Percentiles rank a stretch among this genome's conserved stretches.
These are phyloP conservation scores for Straminergon stramineum DNA, from an alignment of 225 moss, liverwort and hornwort species.

Conservation along the genomic window DNA sequence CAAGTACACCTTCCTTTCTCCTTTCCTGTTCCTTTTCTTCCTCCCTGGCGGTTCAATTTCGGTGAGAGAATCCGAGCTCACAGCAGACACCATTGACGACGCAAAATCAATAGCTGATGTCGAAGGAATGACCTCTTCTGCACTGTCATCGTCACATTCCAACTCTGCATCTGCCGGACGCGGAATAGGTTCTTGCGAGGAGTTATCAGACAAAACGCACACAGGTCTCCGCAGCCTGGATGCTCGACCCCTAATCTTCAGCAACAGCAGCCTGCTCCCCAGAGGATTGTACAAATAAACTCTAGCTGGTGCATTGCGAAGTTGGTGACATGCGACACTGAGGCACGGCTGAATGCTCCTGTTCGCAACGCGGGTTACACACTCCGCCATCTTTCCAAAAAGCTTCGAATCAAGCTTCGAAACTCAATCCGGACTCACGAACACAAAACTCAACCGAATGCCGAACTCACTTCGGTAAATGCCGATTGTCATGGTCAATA, in stretches of 20 bases:
- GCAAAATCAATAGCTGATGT: slow-evolving; percentile 28
- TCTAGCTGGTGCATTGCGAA: slow-evolving; percentile 12
- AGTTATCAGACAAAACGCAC: neutral
- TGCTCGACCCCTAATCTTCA: neutral
- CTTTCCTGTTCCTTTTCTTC: slow-evolving; percentile 29
- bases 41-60: neutral
- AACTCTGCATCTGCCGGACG: neutral
- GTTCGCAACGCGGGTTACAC: slow-evolving; percentile 1
- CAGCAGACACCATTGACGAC: slow-evolving; percentile 38
- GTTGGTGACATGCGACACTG: neutral
- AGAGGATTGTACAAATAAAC: slow-evolving; percentile 12
- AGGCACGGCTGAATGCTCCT: slow-evolving; percentile 9
- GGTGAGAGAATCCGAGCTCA: slow-evolving; percentile 14
- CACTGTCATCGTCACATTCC: neutral
- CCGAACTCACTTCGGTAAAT: neutral
- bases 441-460: neutral
- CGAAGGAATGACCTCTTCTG: neutral
- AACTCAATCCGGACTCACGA: neutral
- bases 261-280: neutral
- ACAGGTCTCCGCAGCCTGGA: neutral
- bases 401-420: neutral
- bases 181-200: slow-evolving; percentile 16
- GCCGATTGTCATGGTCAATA: neutral
- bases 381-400: slow-evolving; percentile 13
- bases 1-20: slow-evolving; percentile 52